Percentiles rank a stretch among this genome's conserved stretches.
These are phyloP conservation scores for Trypethelium eluteriae DNA, from an alignment of 495 filamentous ascomycete species.

Conservation along the genomic window DNA sequence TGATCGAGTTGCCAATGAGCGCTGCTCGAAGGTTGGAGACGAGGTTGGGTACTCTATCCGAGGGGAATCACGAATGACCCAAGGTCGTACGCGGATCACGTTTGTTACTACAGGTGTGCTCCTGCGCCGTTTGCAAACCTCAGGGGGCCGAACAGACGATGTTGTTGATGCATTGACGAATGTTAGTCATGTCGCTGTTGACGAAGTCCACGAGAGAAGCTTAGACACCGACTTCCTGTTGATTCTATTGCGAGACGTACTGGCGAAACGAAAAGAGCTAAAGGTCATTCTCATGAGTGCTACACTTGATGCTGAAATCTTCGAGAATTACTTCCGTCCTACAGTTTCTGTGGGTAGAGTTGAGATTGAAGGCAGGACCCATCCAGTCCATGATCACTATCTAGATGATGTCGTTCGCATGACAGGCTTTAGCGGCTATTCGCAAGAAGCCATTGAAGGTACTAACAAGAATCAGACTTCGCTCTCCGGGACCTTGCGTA, in stretches of 20 bases:
- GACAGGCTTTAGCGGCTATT: conserved; percentile 55
- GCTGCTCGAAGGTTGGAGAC: conserved; percentile 70
- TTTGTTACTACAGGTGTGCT: conserved; percentile 98
- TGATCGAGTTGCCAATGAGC: conserved; percentile 88
- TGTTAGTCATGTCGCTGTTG: conserved; percentile 90
- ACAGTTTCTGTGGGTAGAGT: conserved; percentile 60
- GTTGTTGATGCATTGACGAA: conserved; percentile 73
- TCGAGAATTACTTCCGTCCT: conserved; percentile 65
- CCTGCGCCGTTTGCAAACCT: conserved; percentile 78
- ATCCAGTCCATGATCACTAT: conserved; percentile 83
- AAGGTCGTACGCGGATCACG: conserved; percentile 72
- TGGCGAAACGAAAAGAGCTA: conserved; percentile 67
- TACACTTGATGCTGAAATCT: conserved; percentile 83
- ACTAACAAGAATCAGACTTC: conserved; percentile 18
- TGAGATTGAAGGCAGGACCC: conserved; percentile 82
- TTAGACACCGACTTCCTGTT: conserved; percentile 92
- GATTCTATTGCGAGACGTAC: conserved; percentile 76
- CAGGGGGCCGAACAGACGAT: conserved; percentile 66
- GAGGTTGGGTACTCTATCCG: conserved; percentile 94
- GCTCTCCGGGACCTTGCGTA: conserved; percentile 61
- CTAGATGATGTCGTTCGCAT: conserved; percentile 78
- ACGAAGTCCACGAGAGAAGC: conserved; percentile 95
- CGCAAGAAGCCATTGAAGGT: conserved; percentile 13
- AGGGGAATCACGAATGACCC: conserved; percentile 68
- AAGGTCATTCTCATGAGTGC: conserved; percentile 98